phyloP scores from a whole-genome alignment of 163 green algal species.

The Scenedesmus sp. region DNA sequence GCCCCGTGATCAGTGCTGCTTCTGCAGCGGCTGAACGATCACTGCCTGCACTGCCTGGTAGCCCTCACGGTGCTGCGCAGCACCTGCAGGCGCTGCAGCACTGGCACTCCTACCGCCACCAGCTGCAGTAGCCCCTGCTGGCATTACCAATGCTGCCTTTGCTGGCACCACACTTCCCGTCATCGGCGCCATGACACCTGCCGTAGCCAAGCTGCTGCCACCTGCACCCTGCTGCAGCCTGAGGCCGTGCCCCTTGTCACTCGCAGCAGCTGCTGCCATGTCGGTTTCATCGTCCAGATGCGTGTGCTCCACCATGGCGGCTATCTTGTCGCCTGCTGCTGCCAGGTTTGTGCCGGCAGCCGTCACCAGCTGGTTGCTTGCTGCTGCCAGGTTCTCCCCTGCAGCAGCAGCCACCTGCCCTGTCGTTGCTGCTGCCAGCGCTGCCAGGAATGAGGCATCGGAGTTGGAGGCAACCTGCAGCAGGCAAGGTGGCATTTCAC shows the following conservation, averaged over 20 bases:
- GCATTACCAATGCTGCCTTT: background rate
- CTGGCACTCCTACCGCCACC: background rate
- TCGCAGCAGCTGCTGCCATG: background rate
- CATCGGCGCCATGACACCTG: background rate
- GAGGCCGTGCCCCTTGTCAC: background rate
- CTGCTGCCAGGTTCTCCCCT: background rate
- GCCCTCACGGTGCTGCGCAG: background rate
- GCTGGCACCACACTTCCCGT: background rate
- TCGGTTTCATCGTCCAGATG: background rate
- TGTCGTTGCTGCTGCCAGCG: background rate
- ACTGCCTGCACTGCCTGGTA: background rate
- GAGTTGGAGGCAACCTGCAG: constrained; percentile 21
- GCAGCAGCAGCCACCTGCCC: background rate
- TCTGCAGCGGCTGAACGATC: background rate
- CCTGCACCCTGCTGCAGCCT: background rate
- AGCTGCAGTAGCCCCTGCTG: background rate
- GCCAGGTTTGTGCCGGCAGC: background rate
- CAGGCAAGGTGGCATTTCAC: too few relatives aligned
- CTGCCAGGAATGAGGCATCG: background rate
- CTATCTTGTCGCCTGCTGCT: background rate
- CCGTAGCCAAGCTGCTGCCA: background rate
- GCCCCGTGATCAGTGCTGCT: background rate
- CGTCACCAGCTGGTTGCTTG: background rate
- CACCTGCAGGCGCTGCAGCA: background rate
- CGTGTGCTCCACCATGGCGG: background rate